Base-by-base conservation (phyloP, 345 rosid species). In the Litchi chinensis region DNA sequence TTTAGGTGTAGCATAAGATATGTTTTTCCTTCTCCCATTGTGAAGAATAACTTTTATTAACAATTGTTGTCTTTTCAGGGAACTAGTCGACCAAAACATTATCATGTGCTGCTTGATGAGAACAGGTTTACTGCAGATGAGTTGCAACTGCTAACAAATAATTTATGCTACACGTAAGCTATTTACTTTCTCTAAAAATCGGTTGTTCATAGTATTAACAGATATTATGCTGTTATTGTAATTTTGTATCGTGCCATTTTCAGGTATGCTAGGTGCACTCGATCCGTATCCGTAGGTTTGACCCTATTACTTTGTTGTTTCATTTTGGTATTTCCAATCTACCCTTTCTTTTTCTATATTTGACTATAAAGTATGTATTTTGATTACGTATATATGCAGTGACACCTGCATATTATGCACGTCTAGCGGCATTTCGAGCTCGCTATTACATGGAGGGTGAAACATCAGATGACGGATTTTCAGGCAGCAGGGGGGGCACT, bases 261-360 rank as follows among this genome's bases (percentile, higher is more conserved):
- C 81, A 94, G 95, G 65, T 94, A 80, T 75, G 98, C 92, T 0
- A 89, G 95, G 81, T 93, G 97, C 78, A 95, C 97, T 3, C 83
- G 92, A 0, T 85, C 97, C 0, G 97, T 93, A 24, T 91, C 97
- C 0, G 80, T 90, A 43, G 95, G 95, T 91, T 1, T 3, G 87
- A 19, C 21, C 3, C 7, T 11, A 9, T 0, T 5, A 2, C 10
- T 18, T 0, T 5, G 1, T 40, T 5, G 5, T 5, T 79, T 76
- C 21, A 15, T 5, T 44, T 3, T 6, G 16, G 1, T 16, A 9
- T 8, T 70, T 50, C 40, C 13, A 39, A 1, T n/a, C n/a, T 32
- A 2, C 64, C 13, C n/a, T 19, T 10, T 37, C 5, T 39, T 40
- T 28, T 69, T 70, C 1, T 59, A 3, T 8, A 6, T n/a, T 19